Base-by-base conservation (phyloP, 2,329 filamentous ascomycete genomes). In the Trichophyton verrucosum region DNA sequence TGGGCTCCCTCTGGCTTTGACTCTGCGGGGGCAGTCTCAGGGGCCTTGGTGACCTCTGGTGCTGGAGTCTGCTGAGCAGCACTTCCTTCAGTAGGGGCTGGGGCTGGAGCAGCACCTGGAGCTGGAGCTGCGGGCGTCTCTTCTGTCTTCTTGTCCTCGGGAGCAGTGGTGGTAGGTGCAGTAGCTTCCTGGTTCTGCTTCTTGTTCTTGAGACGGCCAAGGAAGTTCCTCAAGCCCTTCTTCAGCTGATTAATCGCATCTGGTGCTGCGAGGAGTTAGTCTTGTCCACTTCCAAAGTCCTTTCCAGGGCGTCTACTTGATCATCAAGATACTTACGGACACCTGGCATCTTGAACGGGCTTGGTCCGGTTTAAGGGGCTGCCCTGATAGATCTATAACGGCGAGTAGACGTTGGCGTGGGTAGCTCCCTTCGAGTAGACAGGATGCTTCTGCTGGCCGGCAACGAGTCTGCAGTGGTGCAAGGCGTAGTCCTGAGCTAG, bases 241-340 rank as follows among this genome's bases (percentile, higher is more conserved):
- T 73, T 73, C 63, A 73, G 53, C 64, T 71, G 67, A 22, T 69
- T 63, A 27, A 72, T 63, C 60, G 69, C 66, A 65, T 71, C 66
- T 59, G 68, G 69, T 46, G 70, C 70, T 73, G 40, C 13, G 20
- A 40, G 40, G 40, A n/a, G 56, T 61, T 20, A 63, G 59, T 47
- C 11, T 20, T 57, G 36, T 11, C 11, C 9, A 27, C 20, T 44
- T 13, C 22, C 36, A 15, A 11, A 58, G 13, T 1, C 27, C 33
- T 3, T 13, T 36, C 3, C 4, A 30, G 30, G 38, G 20, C 30
- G 8, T 27, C 20, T 24, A 3, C n/a, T 30, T 44, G 40, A 5
- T 30, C 24, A 20, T n/a, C 33, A 61, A 42, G 30, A 44, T 46
- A 71, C 70, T 67, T 65, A 72, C 70, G 70, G 62, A 72, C 69